Percentiles rank a stretch among this genome's conserved stretches.
These are phyloP conservation scores for Hippophae gyantsensis DNA, from an alignment of 306 rosid species.

Conservation along the genomic window DNA sequence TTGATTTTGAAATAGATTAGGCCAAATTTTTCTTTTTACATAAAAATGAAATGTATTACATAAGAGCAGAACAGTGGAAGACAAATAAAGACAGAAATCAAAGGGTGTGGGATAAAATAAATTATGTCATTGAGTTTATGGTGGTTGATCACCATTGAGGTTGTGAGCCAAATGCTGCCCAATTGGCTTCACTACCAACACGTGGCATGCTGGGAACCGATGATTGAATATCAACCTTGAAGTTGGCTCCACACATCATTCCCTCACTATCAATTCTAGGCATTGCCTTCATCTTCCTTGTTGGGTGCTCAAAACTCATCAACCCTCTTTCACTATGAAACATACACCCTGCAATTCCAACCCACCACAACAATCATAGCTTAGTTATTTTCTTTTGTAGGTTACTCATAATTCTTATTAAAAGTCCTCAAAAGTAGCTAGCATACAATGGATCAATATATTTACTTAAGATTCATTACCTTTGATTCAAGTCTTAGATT, in stretches of 20 bases:
- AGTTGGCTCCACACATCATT: constrained; percentile 85
- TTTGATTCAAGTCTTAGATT: too few relatives aligned
- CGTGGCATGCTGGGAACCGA: constrained; percentile 64
- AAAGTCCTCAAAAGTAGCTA: too few relatives aligned
- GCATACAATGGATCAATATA: too few relatives aligned
- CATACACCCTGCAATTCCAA: constrained; percentile 64
- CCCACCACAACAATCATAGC: background rate
- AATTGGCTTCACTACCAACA: constrained; percentile 95
- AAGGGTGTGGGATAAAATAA: too few relatives aligned
- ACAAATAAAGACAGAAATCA: too few relatives aligned
- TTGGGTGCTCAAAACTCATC: constrained; percentile 80
- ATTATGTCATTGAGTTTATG: too few relatives aligned
- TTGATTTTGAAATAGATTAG: too few relatives aligned
- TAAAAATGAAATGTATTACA: too few relatives aligned
- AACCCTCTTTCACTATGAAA: constrained; percentile 77
- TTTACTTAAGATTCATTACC: too few relatives aligned
- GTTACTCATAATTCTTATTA: too few relatives aligned
- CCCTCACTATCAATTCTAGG: constrained; percentile 93
- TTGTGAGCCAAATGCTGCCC: constrained; percentile 61
- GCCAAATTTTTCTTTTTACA: too few relatives aligned
- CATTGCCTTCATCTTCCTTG: constrained; percentile 83
- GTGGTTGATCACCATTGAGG: background rate
- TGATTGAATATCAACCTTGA: constrained; percentile 74
- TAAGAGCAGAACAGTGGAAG: too few relatives aligned
- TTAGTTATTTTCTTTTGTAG: background rate